Conservation (phyloP, 2,329 filamentous ascomycete species). For the Phaeomoniella chlamydospora region DNA sequence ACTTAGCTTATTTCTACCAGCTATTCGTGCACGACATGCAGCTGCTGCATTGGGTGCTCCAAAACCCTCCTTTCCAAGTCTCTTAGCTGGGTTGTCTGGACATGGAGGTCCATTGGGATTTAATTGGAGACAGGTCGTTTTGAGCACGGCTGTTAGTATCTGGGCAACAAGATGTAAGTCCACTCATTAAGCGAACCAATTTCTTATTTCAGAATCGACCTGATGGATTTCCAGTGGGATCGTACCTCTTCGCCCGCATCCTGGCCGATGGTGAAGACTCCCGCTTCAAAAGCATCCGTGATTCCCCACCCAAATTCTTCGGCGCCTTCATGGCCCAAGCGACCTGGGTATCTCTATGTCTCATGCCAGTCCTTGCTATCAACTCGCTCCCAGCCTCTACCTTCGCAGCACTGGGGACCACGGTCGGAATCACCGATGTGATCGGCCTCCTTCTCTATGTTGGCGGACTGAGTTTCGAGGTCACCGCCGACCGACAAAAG, state of each 20-base stretch:
- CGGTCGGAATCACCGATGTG: constrained; percentile 36
- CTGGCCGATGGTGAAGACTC: constrained; percentile 44
- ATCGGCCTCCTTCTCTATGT: constrained; percentile 43
- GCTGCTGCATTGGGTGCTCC: constrained; percentile 24
- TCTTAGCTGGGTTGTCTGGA: constrained; percentile 29
- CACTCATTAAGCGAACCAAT: background rate
- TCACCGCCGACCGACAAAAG: constrained; percentile 51
- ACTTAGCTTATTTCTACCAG: constrained; percentile 46
- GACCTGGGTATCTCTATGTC: constrained; percentile 52
- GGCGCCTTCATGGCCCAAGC: constrained; percentile 47
- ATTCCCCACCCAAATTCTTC: constrained; percentile 36
- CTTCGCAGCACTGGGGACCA: constrained; percentile 31
- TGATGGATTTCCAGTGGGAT: constrained; percentile 35
- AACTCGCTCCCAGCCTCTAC: constrained; percentile 44
- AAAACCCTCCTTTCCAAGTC: constrained; percentile 29
- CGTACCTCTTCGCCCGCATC: constrained; percentile 50
- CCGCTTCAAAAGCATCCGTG: constrained; percentile 40
- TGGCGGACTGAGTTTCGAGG: constrained; percentile 46
- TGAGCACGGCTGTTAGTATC: constrained; percentile 40
- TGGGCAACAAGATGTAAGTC: constrained; percentile 47
- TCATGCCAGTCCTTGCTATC: constrained; percentile 49
- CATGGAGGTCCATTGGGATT: constrained; percentile 26
- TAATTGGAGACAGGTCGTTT: constrained; percentile 48
- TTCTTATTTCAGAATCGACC: background rate
- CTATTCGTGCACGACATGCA: constrained; percentile 38